Evolutionary conservation across 148 eudicot genomes (phyloP).

Genomic region (Diospyros kaki): DNA sequence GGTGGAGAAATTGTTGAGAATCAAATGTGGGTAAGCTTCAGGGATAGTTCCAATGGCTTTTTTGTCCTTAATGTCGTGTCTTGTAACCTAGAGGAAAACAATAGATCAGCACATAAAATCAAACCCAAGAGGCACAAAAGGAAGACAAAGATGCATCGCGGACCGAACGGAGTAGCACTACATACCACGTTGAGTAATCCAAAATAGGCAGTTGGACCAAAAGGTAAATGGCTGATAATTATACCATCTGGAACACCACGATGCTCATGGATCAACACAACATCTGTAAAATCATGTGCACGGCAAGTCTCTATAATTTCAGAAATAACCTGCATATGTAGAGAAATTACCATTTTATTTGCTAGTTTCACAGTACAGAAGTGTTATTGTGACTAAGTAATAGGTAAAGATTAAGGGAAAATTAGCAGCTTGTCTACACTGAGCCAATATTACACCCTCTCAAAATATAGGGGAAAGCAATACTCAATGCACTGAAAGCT

Average conservation of each 20-base stretch:
- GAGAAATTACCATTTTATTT: neutral
- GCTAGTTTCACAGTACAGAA: neutral
- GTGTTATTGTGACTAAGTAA: neutral
- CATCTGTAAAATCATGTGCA: conserved; percentile 81
- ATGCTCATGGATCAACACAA: conserved; percentile 87
- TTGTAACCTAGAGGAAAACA: conserved; percentile 63
- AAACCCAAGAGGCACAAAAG: conserved; percentile 5
- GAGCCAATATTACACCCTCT: too few relatives aligned
- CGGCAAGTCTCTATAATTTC: conserved; percentile 92
- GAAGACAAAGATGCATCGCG: neutral
- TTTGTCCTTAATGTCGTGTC: conserved; percentile 94
- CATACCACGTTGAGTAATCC: conserved; percentile 88
- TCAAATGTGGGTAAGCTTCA: conserved; percentile 86
- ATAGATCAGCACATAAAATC: conserved; percentile 11
- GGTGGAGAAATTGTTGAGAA: conserved; percentile 70
- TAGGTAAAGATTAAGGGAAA: too few relatives aligned
- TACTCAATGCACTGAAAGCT: too few relatives aligned
- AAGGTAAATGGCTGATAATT: conserved; percentile 82
- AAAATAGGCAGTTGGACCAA: conserved; percentile 98
- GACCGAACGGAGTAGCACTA: conserved; percentile 13
- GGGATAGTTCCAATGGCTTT: conserved; percentile 95
- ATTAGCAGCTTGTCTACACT: too few relatives aligned
- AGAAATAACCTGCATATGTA: conserved; percentile 51
- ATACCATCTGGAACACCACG: conserved; percentile 98
- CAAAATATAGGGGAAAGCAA: too few relatives aligned